Base-by-base conservation (phyloP, 495 filamentous ascomycete species). In the Penicillium psychrofluorescens region DNA sequence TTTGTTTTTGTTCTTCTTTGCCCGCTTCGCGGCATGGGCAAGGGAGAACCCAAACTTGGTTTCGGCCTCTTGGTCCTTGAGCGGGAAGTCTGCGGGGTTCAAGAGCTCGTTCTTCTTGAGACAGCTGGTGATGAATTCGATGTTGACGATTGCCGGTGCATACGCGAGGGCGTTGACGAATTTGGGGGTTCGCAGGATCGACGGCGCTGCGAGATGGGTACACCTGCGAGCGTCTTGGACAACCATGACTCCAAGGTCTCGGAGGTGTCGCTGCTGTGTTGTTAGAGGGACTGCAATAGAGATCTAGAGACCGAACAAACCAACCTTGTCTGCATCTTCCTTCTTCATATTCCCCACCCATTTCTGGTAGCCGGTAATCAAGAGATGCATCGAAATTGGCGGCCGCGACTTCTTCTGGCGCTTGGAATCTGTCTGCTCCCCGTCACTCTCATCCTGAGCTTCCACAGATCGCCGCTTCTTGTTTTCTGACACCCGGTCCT, bases 191-290 rank as follows among this genome's bases (percentile, higher is more conserved):
- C 91, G 81, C 11, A 95, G 76, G 48, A 97, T 78, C 7, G 76
- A 70, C 1, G 92, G 92, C 2, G 92, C 91, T 11, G 89, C 89
- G 11, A 99, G 78, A 61, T 96, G 85, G 44, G 87, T 84, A 64
- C 84, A 92, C 35, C 74, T 72, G n/a, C 71, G 70, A 8, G 79
- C 77, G 49, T 95, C 84, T 53, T 81, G 72, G 16, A 86, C 81
- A 1, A 95, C 77, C 54, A 81, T 70, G 42, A 99, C 85, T 27
- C 94, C 94, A 13, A 97, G 67, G 4, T 84, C 78, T 52, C 90
- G 84, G 41, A 98, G 74, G 63, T 85, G 84, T 64, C 76, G 83
- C 88, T 95, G 53, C 54, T 13, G 39, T 36, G 27, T 11, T 36
- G 51, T 71, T 42, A 68, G 60, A 15, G 37, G 29, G 41, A 8